Evolutionary conservation across 352 stramenopile genomes (phyloP).

Genomic region (Phytophthora multivora): DNA sequence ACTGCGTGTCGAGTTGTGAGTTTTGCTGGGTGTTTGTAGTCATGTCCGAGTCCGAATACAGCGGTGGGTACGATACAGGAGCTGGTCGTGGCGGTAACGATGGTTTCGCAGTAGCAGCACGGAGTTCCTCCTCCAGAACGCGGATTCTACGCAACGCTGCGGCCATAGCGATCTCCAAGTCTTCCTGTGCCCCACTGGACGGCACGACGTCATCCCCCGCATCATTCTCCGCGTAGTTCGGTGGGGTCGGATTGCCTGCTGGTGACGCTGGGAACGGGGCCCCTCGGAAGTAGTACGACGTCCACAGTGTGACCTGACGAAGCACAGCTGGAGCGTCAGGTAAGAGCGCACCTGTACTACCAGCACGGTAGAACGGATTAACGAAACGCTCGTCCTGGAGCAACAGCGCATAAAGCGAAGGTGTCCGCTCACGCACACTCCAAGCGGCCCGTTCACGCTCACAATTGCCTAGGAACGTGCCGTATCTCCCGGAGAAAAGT

Average conservation of each 20-base stretch:
- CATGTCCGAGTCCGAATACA: conserved; percentile 29
- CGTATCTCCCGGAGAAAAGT: conserved; percentile 74
- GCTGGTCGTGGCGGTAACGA: conserved; percentile 12
- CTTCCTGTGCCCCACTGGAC: conserved; percentile 42
- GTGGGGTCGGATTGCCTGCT: conserved; percentile 49
- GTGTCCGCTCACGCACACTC: conserved; percentile 55
- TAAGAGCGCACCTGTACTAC: conserved; percentile 55
- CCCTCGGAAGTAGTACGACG: conserved; percentile 78
- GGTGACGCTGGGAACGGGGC: conserved; percentile 48
- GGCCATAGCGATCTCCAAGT: conserved; percentile 62
- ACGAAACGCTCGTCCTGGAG: conserved; percentile 52
- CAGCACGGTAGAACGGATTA: conserved; percentile 77
- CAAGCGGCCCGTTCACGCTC: conserved; percentile 73
- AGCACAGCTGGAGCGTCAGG: conserved; percentile 60
- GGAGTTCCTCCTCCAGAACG: conserved; percentile 60
- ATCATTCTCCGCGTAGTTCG: conserved; percentile 40
- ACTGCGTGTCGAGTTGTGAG: conserved; percentile 1
- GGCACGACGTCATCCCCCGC: conserved; percentile 16
- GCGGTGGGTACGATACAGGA: conserved; percentile 35
- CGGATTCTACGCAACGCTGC: conserved; percentile 55
- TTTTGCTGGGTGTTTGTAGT: conserved; percentile 13
- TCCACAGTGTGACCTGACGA: conserved; percentile 82
- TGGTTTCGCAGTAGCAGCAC: conserved; percentile 16
- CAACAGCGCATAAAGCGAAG: conserved; percentile 73
- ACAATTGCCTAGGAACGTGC: conserved; percentile 90